These are phyloP conservation scores for Macroventuria anomochaeta DNA, from an alignment of 2,329 filamentous ascomycete species.

Conservation along the genomic window DNA sequence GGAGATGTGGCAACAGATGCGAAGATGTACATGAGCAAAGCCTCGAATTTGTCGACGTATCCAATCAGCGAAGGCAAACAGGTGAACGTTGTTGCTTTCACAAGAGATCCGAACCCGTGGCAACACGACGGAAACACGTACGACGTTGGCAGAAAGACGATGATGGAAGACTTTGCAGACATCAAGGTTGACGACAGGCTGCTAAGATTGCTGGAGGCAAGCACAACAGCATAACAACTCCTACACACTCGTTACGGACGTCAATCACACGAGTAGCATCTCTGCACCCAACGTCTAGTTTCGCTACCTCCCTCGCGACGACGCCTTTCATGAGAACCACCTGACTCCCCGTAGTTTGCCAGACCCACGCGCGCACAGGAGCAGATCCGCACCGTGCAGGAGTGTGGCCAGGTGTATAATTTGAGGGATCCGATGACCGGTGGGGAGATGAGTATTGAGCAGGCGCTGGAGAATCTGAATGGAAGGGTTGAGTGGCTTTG, in stretches of 20 bases:
- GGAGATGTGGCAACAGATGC: slow-evolving; percentile 37
- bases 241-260: no score
- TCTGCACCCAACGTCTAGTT: no score
- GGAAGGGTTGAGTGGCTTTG: slow-evolving; percentile 30
- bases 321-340: background rate
- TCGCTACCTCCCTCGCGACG: background rate
- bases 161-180: slow-evolving; percentile 28
- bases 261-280: no score
- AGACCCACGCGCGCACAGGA: slow-evolving; percentile 27
- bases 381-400: slow-evolving; percentile 22
- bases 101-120: slow-evolving; percentile 23
- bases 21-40: slow-evolving; percentile 34
- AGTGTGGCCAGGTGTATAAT: slow-evolving; percentile 25
- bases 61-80: slow-evolving; percentile 28
- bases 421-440: slow-evolving; percentile 2
- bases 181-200: slow-evolving; percentile 17
- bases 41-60: slow-evolving; percentile 25
- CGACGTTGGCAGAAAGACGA: slow-evolving; percentile 21
- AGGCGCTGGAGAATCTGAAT: slow-evolving; percentile 17
- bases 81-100: slow-evolving; percentile 33
- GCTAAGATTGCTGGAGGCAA: slow-evolving; percentile 16
- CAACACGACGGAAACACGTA: slow-evolving; percentile 14
- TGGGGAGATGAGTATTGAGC: slow-evolving; percentile 4
- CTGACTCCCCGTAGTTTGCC: slow-evolving; percentile 5
- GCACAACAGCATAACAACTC: background rate